Conservation (phyloP, 1,284 basidiomycete genomes). For the Blastosporella zonata region DNA sequence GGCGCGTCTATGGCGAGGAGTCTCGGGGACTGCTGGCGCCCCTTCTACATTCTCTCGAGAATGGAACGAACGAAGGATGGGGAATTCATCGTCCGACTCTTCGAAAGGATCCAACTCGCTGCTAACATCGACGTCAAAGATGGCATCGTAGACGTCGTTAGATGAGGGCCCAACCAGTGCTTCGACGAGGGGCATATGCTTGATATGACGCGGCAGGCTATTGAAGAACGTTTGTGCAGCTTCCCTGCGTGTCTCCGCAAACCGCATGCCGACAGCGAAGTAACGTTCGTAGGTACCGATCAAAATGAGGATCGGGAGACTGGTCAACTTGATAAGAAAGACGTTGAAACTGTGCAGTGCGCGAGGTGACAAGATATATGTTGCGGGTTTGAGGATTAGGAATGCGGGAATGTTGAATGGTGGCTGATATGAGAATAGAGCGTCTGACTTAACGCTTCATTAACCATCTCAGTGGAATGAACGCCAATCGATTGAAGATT, state of each 20-base stretch:
- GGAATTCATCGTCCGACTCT: slow-evolving; percentile 42
- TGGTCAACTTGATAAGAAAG: slow-evolving; percentile 77
- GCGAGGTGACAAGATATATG: slow-evolving; percentile 69
- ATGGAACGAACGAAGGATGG: slow-evolving; percentile 36
- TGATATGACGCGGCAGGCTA: slow-evolving; percentile 65
- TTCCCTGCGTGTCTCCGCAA: slow-evolving; percentile 48
- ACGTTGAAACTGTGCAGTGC: slow-evolving; percentile 79
- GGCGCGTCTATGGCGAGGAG: slow-evolving; percentile 22
- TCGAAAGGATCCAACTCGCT: slow-evolving; percentile 50
- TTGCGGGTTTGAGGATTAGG: slow-evolving; percentile 72
- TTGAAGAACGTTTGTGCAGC: slow-evolving; percentile 57
- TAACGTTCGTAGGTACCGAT: slow-evolving; percentile 84
- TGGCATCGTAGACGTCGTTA: slow-evolving; percentile 67
- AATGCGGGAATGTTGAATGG: slow-evolving; percentile 84
- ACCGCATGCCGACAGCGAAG: slow-evolving; percentile 46
- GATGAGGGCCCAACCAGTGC: slow-evolving; percentile 64
- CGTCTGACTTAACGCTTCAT: slow-evolving; percentile 78
- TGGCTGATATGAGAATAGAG: slow-evolving; percentile 87
- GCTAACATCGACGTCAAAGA: slow-evolving; percentile 67
- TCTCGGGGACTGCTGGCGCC: slow-evolving; percentile 16
- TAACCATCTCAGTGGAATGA: not conserved
- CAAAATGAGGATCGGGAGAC: slow-evolving; percentile 73
- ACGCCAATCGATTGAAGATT: not conserved
- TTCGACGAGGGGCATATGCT: slow-evolving; percentile 69
- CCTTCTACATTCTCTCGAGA: slow-evolving; percentile 38